phyloP scores from a whole-genome alignment of 805 yeast genomes.

The Metschnikowia peoriensis region DNA sequence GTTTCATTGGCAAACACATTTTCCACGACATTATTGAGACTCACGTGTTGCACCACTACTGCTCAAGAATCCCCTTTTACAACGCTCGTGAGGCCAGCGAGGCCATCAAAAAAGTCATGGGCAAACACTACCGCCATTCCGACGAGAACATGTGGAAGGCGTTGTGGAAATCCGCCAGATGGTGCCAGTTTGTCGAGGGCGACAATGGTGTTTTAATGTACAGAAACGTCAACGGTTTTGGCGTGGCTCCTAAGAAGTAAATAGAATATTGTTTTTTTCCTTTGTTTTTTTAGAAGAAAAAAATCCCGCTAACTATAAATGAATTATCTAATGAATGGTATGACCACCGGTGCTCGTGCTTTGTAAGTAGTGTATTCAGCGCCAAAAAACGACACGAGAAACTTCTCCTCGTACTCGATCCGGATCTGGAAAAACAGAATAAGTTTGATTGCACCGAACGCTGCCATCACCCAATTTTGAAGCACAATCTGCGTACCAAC shows the following conservation, averaged over 20 bases:
- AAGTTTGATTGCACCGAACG: conserved; percentile 55
- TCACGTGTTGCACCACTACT: conserved; percentile 83
- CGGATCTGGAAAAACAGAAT: conserved; percentile 68
- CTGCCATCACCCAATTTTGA: conserved; percentile 59
- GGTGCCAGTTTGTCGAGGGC: conserved; percentile 74
- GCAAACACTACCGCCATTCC: conserved; percentile 65
- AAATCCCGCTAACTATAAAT: neutral
- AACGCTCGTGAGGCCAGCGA: conserved; percentile 78
- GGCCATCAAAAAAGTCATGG: conserved; percentile 82
- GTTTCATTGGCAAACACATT: conserved; percentile 71
- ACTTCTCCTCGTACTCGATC: conserved; percentile 69
- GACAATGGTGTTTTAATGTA: conserved; percentile 58
- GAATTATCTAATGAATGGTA: conserved; percentile 51
- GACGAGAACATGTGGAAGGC: conserved; percentile 73
- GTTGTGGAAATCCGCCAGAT: conserved; percentile 61
- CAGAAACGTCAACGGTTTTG: conserved; percentile 54
- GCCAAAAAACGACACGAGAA: conserved; percentile 68
- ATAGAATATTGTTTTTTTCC: conserved; percentile 1
- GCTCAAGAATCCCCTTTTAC: conserved; percentile 83
- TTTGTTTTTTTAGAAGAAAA: neutral
- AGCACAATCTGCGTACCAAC: conserved; percentile 76
- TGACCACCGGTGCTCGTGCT: conserved; percentile 48
- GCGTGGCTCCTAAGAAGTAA: conserved; percentile 18
- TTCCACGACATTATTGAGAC: conserved; percentile 91
- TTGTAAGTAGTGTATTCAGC: conserved; percentile 57